These are phyloP conservation scores for Solanum chiquidenum DNA, from an alignment of 257 asterid genomes.

Conservation along the genomic window DNA sequence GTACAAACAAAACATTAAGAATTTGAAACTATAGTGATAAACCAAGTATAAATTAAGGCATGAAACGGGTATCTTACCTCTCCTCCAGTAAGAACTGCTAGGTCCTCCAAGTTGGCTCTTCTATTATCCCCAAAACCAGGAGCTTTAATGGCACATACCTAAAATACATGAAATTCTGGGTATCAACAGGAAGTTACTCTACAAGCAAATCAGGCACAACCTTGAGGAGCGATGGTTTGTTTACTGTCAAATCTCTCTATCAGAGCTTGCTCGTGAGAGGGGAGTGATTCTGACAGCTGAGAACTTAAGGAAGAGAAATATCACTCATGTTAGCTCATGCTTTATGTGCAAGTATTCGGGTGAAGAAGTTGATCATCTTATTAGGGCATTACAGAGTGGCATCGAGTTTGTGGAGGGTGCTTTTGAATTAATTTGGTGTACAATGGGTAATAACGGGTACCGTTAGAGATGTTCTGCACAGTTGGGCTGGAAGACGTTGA, in stretches of 20 bases:
- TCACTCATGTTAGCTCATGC: neutral
- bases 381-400: neutral
- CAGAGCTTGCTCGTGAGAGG: neutral
- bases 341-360: neutral
- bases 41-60: neutral
- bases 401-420: neutral
- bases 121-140: conserved; percentile 93
- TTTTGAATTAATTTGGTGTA: neutral
- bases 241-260: neutral
- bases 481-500: neutral
- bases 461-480: neutral
- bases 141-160: conserved; percentile 96
- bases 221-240: neutral
- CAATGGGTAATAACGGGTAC: neutral
- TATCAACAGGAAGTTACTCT: neutral
- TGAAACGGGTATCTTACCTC: conserved; percentile 44
- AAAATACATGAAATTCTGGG: conserved; percentile 3
- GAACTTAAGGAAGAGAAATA: neutral
- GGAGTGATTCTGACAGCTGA: neutral
- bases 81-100: conserved; percentile 87
- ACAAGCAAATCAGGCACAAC: neutral
- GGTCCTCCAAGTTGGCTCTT: conserved; percentile 80
- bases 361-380: neutral
- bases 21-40: conserved; percentile 1
- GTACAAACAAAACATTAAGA: conserved; percentile 22